phyloP scores from a whole-genome alignment of 371 early-diverging fungal species.

The Mucor lusitanicus region DNA sequence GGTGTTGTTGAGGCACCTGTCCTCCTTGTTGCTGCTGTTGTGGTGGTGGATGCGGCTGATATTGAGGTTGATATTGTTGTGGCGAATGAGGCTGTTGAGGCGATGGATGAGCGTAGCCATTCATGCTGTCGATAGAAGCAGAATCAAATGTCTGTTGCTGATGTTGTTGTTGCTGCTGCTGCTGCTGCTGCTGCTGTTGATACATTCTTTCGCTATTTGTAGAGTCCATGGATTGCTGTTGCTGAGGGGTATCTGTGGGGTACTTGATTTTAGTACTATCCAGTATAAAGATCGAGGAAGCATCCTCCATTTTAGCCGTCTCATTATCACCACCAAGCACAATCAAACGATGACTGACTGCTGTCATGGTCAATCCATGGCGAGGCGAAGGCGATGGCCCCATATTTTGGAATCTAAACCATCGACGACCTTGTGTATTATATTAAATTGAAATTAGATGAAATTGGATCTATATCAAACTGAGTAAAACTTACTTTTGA shows the following conservation, averaged over 20 bases:
- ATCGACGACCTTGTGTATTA: conserved; percentile 33
- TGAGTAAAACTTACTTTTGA: conserved; percentile 50
- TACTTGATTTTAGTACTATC: conserved; percentile 78
- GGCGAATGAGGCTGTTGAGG: neutral
- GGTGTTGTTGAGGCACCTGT: neutral
- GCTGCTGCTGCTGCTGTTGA: neutral
- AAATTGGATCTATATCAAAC: neutral
- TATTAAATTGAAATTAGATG: neutral
- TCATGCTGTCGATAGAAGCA: neutral
- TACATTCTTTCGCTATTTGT: neutral
- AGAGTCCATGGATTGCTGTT: conserved; percentile 6
- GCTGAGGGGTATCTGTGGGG: conserved; percentile 51
- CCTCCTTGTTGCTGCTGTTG: conserved; percentile 2
- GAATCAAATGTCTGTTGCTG: conserved; percentile 12
- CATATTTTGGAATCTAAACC: conserved; percentile 78
- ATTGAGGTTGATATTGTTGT: neutral
- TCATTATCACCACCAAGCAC: conserved; percentile 69
- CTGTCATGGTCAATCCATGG: conserved; percentile 62
- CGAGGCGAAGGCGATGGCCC: conserved; percentile 70
- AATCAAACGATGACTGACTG: conserved; percentile 64
- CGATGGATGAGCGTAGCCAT: neutral
- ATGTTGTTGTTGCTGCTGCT: conserved; percentile 26
- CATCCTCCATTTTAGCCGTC: conserved; percentile 54
- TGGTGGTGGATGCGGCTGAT: neutral
- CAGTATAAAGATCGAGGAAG: conserved; percentile 56